These are phyloP conservation scores for Lanmaoa pseudosensibilis DNA, from an alignment of 768 basidiomycete genomes.

Conservation along the genomic window DNA sequence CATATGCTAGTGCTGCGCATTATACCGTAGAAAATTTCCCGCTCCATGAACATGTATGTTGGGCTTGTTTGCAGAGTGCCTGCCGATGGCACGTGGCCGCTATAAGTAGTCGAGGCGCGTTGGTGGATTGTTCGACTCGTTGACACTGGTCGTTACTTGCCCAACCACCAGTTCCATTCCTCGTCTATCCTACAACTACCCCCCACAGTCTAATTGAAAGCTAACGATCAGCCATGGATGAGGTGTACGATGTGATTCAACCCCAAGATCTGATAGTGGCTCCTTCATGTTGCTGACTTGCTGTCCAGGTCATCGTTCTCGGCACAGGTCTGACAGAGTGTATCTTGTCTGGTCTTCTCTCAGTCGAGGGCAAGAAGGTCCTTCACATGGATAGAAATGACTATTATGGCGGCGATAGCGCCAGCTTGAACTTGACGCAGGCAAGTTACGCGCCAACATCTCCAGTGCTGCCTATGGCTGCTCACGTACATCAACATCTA, in stretches of 20 bases:
- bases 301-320: conserved; percentile 75
- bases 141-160: conserved; percentile 11
- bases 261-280: conserved; percentile 16
- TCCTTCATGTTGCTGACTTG: conserved; percentile 15
- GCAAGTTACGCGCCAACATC: conserved; percentile 42
- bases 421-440: conserved; percentile 96
- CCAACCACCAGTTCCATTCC: conserved; percentile 14
- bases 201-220: conserved; percentile 11
- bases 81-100: conserved; percentile 27
- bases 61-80: conserved; percentile 11
- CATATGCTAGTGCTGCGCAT: conserved; percentile 4
- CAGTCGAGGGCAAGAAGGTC: conserved; percentile 99
- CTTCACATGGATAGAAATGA: conserved; percentile 99
- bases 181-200: conserved; percentile 10
- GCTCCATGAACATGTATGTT: background rate
- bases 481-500: conserved; percentile 38
- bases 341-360: conserved; percentile 94
- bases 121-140: background rate
- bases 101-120: conserved; percentile 28
- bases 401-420: conserved; percentile 98
- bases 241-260: conserved; percentile 87
- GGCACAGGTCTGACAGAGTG: conserved; percentile 99
- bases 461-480: background rate
- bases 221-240: conserved; percentile 74
- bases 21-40: conserved; percentile 3